Evolutionary conservation across 228 moss, liverwort and hornwort species (phyloP).

Genomic region (Sphagnum fallax): DNA sequence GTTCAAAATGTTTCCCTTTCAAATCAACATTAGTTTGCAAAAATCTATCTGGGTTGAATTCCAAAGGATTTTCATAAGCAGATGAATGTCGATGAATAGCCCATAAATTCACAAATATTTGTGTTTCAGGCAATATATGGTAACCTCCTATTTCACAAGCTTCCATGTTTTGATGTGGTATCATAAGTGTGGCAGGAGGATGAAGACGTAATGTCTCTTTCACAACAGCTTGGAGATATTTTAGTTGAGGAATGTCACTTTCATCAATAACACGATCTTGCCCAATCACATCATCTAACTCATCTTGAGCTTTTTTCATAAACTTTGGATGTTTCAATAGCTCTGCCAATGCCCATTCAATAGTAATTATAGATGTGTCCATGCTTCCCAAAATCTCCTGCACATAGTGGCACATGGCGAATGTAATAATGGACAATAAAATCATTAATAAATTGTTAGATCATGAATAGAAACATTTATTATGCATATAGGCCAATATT

Average conservation of each 20-base stretch:
- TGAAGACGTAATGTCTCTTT: conserved; percentile 48
- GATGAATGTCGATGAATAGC: conserved; percentile 31
- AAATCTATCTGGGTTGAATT: conserved; percentile 51
- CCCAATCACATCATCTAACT: conserved; percentile 39
- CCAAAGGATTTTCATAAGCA: conserved; percentile 30
- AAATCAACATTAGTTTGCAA: conserved; percentile 27
- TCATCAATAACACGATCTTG: conserved; percentile 21
- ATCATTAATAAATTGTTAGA: too few species aligned
- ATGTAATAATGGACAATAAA: too few species aligned
- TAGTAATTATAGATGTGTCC: conserved; percentile 35
- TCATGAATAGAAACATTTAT: too few species aligned
- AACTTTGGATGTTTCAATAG: conserved; percentile 19
- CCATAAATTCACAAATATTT: conserved; percentile 45
- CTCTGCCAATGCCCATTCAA: conserved; percentile 43
- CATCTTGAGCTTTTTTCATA: conserved; percentile 4
- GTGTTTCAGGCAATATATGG: conserved; percentile 27
- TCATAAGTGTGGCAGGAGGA: conserved; percentile 30
- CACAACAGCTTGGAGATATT: conserved; percentile 33
- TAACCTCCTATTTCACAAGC: conserved; percentile 34
- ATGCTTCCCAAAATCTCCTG: conserved; percentile 43
- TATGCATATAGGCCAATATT: too few species aligned
- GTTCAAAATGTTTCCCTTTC: conserved; percentile 30
- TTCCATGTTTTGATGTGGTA: conserved; percentile 25
- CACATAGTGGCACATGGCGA: not conserved
- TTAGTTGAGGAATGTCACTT: conserved; percentile 25